Conservation (phyloP, 371 early-diverging fungal genomes). For the Rhizopus stolonifer region DNA sequence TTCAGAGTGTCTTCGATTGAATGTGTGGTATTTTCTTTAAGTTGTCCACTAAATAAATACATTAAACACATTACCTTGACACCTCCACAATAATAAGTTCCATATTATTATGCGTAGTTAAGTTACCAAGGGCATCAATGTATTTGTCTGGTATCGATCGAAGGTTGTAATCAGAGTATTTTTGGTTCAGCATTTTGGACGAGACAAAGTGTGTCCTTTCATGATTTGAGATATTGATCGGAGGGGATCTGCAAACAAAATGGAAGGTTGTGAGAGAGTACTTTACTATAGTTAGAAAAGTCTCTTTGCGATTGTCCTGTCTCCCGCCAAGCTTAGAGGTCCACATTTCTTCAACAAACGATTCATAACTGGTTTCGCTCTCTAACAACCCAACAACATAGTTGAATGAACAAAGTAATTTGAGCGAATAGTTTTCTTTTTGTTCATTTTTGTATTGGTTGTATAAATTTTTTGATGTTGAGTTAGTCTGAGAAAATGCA, state of each 20-base stretch:
- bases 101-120: constrained; percentile 20
- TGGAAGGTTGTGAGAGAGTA: constrained; percentile 17
- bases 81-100: constrained; percentile 20
- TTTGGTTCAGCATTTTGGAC: constrained; percentile 11
- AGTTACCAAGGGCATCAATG: constrained; percentile 16
- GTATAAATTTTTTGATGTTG: constrained; percentile 8
- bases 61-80: constrained; percentile 19
- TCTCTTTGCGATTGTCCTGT: constrained; percentile 1
- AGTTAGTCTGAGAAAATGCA: constrained; percentile 12
- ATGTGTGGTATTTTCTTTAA: constrained; percentile 15
- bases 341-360: constrained; percentile 11
- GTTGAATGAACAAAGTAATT: constrained; percentile 9
- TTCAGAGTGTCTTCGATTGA: constrained; percentile 22
- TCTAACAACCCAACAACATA: constrained; percentile 10
- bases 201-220: constrained; percentile 20
- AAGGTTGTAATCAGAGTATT: constrained; percentile 17
- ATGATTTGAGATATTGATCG: constrained; percentile 11
- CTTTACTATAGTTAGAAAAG: constrained; percentile 12
- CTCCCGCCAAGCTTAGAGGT: constrained; percentile 7
- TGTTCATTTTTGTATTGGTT: constrained; percentile 13
- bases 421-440: constrained; percentile 12
- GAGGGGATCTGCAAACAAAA: constrained; percentile 9
- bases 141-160: constrained; percentile 11
- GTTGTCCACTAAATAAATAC: constrained; percentile 19
- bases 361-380: constrained; percentile 11